Evolutionary conservation across 2,329 filamentous ascomycete genomes (phyloP).

Genomic region (Colletotrichum brevisporum): DNA sequence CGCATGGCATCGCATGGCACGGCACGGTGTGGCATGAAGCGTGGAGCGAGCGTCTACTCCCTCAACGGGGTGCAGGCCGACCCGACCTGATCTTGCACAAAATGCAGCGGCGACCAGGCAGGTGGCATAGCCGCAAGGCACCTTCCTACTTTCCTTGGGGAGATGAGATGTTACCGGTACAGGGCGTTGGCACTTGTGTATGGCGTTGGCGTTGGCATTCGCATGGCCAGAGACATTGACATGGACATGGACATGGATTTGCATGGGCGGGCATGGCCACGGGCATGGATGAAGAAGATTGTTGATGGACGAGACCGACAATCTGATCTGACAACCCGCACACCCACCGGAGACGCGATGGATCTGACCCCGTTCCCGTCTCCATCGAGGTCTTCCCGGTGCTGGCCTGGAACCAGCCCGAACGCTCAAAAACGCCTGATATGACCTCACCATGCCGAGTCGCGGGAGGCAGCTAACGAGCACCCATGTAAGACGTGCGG

Average conservation of each 20-base stretch:
- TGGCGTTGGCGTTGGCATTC: too few relatives aligned
- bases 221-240: too few relatives aligned
- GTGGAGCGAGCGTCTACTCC: too few relatives aligned
- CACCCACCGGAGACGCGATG: slow-evolving; percentile 29
- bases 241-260: too few relatives aligned
- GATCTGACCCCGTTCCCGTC: slow-evolving; percentile 23
- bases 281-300: too few relatives aligned
- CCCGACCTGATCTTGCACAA: slow-evolving; percentile 18
- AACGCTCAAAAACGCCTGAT: slow-evolving; percentile 25
- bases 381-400: slow-evolving; percentile 22
- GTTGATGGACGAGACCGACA: slow-evolving; percentile 10
- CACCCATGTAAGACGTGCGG: slow-evolving; percentile 10
- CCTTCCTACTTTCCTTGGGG: too few relatives aligned
- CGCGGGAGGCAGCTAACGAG: slow-evolving; percentile 9
- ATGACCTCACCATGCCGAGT: slow-evolving; percentile 32
- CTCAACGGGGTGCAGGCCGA: too few relatives aligned
- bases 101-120: slow-evolving; percentile 3
- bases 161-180: too few relatives aligned
- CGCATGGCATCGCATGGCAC: slow-evolving; percentile 6
- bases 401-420: slow-evolving; percentile 5
- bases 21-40: not conserved
- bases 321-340: slow-evolving; percentile 39
- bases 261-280: too few relatives aligned
- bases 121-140: not conserved
- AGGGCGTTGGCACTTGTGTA: too few relatives aligned